Evolutionary conservation across 129 eudicot genomes (phyloP), one percentile per base, ranked within the genome.

Genomic region (Artemisia argyi): DNA sequence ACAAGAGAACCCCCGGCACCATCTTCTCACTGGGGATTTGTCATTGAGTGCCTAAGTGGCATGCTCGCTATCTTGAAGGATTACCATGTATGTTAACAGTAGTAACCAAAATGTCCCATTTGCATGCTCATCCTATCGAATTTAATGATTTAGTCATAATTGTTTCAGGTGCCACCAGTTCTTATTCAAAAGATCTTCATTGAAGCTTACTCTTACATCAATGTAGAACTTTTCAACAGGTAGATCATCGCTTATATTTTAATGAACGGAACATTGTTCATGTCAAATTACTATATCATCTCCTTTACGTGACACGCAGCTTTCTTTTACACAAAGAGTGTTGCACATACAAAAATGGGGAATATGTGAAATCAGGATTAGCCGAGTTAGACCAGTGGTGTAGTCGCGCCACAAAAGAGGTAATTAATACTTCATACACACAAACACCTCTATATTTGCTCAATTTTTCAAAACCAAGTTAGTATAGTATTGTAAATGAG

Each of bases 141-240:
- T 66, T 71, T 72, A 47, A 76, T 56, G 83, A 74, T 64, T 57
- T 39, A 32, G 58, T 54, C 78, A 42, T 65, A 47, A 12, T 24
- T 67, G 54, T 73, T 53, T 84, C 86, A 94, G 99, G 96, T 94
- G 65, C 94, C 94, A 54, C 83, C 85, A 9, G 69, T 86, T 79
- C 89, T 90, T 69, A 83, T 80, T 70, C 93, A 88, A 66, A 90
- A 78, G 68, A 84, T 88, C 46, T 79, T 81, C 75, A 81, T 72
- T 52, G 93, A 88, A 72, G 77, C 75, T 44, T 90, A 88, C 81
- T 88, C 94, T 56, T 84, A 67, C 73, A 86, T 94, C 68, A 84
- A 94, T 72, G 88, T 80, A 50, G 89, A 86, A 72, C 73, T 94
- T 49, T 90, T 94, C 65, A 94, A 94, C 77, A 90, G 93, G 99